Base-by-base conservation (phyloP, 1,139 yeast genomes). In the Yarrowia galli region DNA sequence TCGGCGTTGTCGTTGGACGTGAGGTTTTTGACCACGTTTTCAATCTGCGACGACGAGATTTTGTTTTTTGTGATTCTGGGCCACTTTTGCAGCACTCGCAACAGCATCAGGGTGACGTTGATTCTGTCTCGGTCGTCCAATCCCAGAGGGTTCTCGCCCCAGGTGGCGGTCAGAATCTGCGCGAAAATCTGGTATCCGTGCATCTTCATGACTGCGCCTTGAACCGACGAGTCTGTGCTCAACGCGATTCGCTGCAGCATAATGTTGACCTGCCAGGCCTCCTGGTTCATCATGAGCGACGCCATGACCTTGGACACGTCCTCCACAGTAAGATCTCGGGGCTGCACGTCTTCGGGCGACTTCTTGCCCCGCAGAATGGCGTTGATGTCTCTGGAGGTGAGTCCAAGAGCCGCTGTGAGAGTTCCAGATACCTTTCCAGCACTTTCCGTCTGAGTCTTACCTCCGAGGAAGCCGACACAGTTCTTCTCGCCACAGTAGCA, bases 401-500 rank as follows among this genome's bases (percentile, higher is more conserved):
- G 89, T 12, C 97, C 97, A 64, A 95, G 82, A 0, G 97, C 98
- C 70, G 91, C 97, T 13, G 96, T 87, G 48, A 90, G 84, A 43
- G 88, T 85, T 72, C 91, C 96, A 1, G 98, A 97, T 68, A 95
- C 82, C 71, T 91, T 81, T 58, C 91, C 83, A 2, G 95, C 93
- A 35, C 95, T 91, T 73, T 91, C 96, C 1, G 98, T 92, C 79
- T 95, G 98, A 2, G 97, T 92, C 78, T 92, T 93, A 58, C 99
- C 98, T 71, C 99, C 99, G 82, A 95, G 86, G 71, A 90, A 88
- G 40, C 97, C 97, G 60, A 92, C 84, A 83, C 99, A 95, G 78
- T 91, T 93, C 32, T 89, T 84, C 72, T 93, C 97, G 1, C 97
- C 98, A 80, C 99, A 95, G 78, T 90, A 91, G 78, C 99, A 95